Evolutionary conservation across 768 basidiomycete species (phyloP), one percentile per base, ranked within the genome.

Genomic region (Nidularia pulvinata): DNA sequence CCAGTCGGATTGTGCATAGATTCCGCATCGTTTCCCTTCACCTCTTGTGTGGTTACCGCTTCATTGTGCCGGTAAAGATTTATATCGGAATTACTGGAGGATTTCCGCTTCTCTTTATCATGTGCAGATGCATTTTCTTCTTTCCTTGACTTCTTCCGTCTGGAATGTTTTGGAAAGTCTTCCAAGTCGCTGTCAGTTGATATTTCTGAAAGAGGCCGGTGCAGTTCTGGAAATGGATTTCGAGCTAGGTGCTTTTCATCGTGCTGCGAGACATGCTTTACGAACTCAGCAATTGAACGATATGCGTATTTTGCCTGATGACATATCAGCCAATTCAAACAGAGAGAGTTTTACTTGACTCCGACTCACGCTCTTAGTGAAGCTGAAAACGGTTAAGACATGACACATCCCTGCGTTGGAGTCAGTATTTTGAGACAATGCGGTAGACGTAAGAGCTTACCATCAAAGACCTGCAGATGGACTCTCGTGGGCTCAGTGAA

Each of bases 391-490:
- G 1, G 88, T 88, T 53, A 88, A 68, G 36, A 89, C 89, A 69
- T 91, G 88, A 51, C 86, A 86, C 76, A 86, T 87, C 22, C 83
- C 85, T 87, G 33, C n/a, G 36, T 37, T 10, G 45, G 7, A 13
- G 35, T 54, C 32, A 48, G 34, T 11, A 3, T 11, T 9, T 16
- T 33, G 7, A 6, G 2, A n/a, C 37, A 39, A 33, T 6, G n/a
- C 13, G 13, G 13, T 10, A 4, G 3, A 46, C 19, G 4, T 48
- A 5, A 9, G 32, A 67, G 22, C 74, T 33, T 56, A 85, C 85
- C 88, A 61, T 92, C 89, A 60, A 81, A 89, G 0, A 89, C 80
- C 64, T 91, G 89, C 0, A 91, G 72, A 67, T 90, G 88, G 47
- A 91, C 88, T 65, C 81, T 81, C 0, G 84, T 85, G 0, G 83